Percentiles rank a stretch among this genome's conserved stretches.
phyloP scores from a whole-genome alignment of 495 filamentous ascomycete species.

The Sabuloglossum arenarium region DNA sequence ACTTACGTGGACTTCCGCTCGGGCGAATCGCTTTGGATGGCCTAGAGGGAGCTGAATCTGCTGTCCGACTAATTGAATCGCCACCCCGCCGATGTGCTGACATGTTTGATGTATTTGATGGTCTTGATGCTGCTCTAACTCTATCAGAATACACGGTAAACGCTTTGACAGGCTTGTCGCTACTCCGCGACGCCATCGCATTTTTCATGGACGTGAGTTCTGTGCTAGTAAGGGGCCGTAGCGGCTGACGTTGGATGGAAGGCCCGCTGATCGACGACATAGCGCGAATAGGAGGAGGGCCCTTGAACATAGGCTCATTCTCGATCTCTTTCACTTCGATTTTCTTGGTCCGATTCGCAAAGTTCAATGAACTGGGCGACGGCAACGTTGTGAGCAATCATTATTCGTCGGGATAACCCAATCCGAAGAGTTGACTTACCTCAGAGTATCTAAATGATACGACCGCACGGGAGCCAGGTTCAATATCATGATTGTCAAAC shows the following conservation, averaged over 20 bases:
- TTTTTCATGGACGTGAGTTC: constrained; percentile 35
- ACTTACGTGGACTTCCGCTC: constrained; percentile 10
- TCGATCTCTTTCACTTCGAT: constrained; percentile 91
- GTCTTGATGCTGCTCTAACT: constrained; percentile 14
- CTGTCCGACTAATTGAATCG: constrained; percentile 1
- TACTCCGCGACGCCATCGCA: constrained; percentile 23
- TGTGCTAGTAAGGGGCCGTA: constrained; percentile 44
- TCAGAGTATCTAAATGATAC: constrained; percentile 85
- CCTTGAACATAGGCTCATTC: constrained; percentile 73
- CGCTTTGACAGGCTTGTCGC: constrained; percentile 57
- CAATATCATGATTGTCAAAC: constrained; percentile 88
- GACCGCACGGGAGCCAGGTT: constrained; percentile 72
- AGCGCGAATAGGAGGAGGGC: constrained; percentile 28
- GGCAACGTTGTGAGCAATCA: not conserved
- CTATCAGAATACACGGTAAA: constrained; percentile 71
- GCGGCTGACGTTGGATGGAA: constrained; percentile 44
- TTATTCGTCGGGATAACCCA: not conserved
- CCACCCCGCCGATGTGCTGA: not conserved
- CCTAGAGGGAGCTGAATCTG: constrained; percentile 13
- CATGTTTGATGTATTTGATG: constrained; percentile 8
- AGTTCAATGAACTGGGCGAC: constrained; percentile 57
- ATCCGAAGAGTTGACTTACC: not conserved
- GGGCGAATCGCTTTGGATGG: constrained; percentile 11
- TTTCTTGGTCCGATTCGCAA: constrained; percentile 88
- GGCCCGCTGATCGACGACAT: constrained; percentile 25